These are phyloP conservation scores for Epicoccum nigrum DNA, from an alignment of 2,329 filamentous ascomycete genomes.

Conservation along the genomic window DNA sequence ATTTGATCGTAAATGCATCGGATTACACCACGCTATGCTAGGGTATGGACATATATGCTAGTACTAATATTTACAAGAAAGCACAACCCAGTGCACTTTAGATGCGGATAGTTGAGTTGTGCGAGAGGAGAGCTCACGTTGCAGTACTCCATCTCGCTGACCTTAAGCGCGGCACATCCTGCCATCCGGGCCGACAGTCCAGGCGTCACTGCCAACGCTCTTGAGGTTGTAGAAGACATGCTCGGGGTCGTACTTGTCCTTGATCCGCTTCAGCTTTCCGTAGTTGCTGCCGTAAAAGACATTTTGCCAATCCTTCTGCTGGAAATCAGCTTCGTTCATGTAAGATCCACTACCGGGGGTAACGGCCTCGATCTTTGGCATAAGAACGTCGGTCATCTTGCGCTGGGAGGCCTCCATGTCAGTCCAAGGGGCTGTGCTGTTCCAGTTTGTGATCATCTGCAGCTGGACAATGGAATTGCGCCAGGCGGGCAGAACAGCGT, in stretches of 20 bases:
- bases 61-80: background rate
- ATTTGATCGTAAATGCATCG: background rate
- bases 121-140: too few species aligned
- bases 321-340: constrained; percentile 39
- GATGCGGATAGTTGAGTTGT: too few species aligned
- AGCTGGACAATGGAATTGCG: constrained; percentile 26
- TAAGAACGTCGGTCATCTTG: constrained; percentile 29
- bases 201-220: constrained; percentile 28
- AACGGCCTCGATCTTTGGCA: constrained; percentile 31
- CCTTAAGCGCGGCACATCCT: constrained; percentile 19
- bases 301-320: constrained; percentile 30
- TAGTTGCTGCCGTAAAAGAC: constrained; percentile 60
- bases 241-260: constrained; percentile 27
- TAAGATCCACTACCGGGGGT: constrained; percentile 35
- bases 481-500: constrained; percentile 35
- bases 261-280: constrained; percentile 51
- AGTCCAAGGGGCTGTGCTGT: constrained; percentile 21
- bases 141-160: background rate
- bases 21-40: constrained; percentile 14
- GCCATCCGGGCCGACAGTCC: constrained; percentile 20
- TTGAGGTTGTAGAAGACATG: constrained; percentile 29
- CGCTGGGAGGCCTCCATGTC: constrained; percentile 18
- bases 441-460: constrained; percentile 29
- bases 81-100: background rate
- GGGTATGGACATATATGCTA: constrained; percentile 6